Conservation (phyloP, 192 early-diverging fungal species). For the Globomyces pollinis-pini region DNA sequence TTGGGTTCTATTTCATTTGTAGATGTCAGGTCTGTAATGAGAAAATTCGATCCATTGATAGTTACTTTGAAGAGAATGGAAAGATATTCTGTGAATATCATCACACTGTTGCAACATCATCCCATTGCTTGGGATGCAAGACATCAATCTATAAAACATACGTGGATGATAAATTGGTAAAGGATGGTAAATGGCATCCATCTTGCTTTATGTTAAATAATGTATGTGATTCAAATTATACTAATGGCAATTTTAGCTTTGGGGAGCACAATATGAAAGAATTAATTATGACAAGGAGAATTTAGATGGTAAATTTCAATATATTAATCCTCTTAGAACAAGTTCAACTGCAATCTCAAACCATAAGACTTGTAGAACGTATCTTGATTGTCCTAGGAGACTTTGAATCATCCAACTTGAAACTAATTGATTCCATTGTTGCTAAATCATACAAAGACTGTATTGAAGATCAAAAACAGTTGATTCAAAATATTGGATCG, state of each 20-base stretch:
- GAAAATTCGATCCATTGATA: neutral
- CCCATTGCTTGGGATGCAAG: neutral
- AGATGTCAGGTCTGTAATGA: neutral
- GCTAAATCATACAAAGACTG: neutral
- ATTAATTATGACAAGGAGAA: neutral
- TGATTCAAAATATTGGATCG: neutral
- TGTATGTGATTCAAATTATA: too few species aligned
- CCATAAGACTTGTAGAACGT: neutral
- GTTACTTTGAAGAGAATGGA: neutral
- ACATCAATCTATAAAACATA: neutral
- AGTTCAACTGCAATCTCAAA: neutral
- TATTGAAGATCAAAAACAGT: neutral
- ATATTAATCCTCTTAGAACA: constrained; percentile 1
- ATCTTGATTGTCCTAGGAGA: neutral
- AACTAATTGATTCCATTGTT: neutral
- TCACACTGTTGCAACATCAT: neutral
- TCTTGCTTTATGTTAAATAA: constrained; percentile 1
- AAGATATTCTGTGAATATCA: constrained; percentile 1
- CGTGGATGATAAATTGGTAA: neutral
- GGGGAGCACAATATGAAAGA: neutral
- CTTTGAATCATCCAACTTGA: neutral
- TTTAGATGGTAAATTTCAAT: neutral
- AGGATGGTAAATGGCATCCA: constrained; percentile 2
- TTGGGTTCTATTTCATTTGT: neutral
- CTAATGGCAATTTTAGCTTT: too few species aligned